phyloP scores from a whole-genome alignment of 73 alveolate species.

The Paramecium caudatum region DNA sequence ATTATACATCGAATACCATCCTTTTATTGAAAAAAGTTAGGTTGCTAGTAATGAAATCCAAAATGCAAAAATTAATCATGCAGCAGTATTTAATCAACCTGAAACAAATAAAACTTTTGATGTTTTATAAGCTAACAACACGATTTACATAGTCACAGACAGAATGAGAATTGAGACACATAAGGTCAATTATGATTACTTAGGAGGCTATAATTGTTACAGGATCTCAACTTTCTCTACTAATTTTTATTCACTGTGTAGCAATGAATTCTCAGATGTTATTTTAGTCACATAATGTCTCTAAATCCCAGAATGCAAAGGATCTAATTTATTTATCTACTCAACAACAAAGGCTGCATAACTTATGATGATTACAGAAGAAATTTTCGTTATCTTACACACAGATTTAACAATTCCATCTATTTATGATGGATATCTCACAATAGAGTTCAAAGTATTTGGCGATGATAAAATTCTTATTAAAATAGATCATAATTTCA shows the following conservation, averaged over 20 bases:
- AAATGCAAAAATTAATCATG: too few relatives aligned
- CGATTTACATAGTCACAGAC: too few relatives aligned
- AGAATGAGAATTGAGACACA: too few relatives aligned
- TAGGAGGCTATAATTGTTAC: constrained; percentile 18
- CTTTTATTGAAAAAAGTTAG: too few relatives aligned
- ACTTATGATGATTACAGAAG: background rate
- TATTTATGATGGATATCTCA: background rate
- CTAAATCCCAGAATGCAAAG: background rate
- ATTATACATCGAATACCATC: too few relatives aligned
- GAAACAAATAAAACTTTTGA: too few relatives aligned
- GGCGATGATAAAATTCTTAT: background rate
- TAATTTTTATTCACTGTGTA: background rate
- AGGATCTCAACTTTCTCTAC: background rate
- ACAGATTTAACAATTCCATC: constrained; percentile 18
- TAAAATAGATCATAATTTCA: background rate
- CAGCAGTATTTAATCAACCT: too few relatives aligned
- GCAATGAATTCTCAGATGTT: background rate
- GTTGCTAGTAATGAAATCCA: too few relatives aligned
- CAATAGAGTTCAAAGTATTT: background rate
- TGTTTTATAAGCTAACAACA: too few relatives aligned
- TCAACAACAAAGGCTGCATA: background rate
- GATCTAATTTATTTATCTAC: background rate
- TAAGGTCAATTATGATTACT: too few relatives aligned
- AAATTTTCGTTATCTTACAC: background rate
- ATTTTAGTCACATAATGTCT: background rate